Evolutionary conservation across 2,329 filamentous ascomycete genomes (phyloP), one percentile per base, ranked within the genome.

Genomic region (Fusarium chuoi): DNA sequence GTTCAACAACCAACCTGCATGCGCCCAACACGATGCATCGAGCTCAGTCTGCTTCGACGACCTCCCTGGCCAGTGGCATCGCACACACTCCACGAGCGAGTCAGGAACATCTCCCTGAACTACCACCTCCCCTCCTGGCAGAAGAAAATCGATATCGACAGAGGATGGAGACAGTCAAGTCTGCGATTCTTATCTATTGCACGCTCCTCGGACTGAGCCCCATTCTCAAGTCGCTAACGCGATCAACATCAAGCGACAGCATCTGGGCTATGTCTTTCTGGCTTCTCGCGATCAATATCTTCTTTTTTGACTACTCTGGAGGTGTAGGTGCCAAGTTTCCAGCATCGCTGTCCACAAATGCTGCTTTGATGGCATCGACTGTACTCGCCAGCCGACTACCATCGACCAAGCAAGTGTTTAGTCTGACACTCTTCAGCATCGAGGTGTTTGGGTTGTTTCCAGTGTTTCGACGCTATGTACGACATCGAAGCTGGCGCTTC

Each of bases 251-350:
- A 13, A 93, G 90, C 63, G 96, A 99, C 86, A 96, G 93, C 48
- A 99, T 99, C 81, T 99, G 96, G 96, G 94, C 96, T 65, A 93
- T 99, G 86, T 96, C 94, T 57, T 95, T 94, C 79, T 96, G 95
- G 91, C 88, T 99, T 49, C 90, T 99, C 71, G 90, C 93, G 78
- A 96, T 98, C 83, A 99, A 99, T 82, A 94, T 98, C 70, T 97
- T 98, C 83, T 98, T 97, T 81, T 98, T 98, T 80, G 96, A 99
- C 86, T 99, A 99, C 82, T 94, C 94, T 17, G 93, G 93, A 45
- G 89, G 89, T 39, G 83, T 90, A 28, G 86, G 86, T 30, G 83
- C 82, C 67, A 92, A 91, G 76, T 92, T 94, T 75, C 92, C 92
- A 1, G 91, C 92, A 15, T 92, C 87, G 7, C 87, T 98, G 10